Evolutionary conservation across 306 rosid genomes (phyloP).

Genomic region (peach (Prunus persica)): Prunus_persica_NCBIv2 NC_034014.1:29386501-29387000

Average conservation of each 20-base stretch:
- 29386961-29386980: background rate
- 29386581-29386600: background rate
- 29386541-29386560: slow-evolving; percentile 24
- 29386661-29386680: too few species aligned
- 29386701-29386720: too few species aligned
- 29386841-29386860: background rate
- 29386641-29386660: background rate
- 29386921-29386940: too few species aligned
- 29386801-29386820: background rate
- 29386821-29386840: background rate
- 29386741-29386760: too few species aligned
- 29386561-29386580: background rate
- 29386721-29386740: too few species aligned
- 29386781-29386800: too few species aligned
- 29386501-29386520: slow-evolving; percentile 16
- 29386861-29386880: background rate
- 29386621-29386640: background rate
- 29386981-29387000: background rate
- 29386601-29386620: background rate
- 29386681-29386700: too few species aligned
- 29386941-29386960: too few species aligned
- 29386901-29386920: too few species aligned
- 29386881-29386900: background rate
- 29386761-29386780: too few species aligned
- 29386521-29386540: slow-evolving; percentile 13